Conservation (phyloP, 768 basidiomycete genomes). For the Strobilomyces confusus region DNA sequence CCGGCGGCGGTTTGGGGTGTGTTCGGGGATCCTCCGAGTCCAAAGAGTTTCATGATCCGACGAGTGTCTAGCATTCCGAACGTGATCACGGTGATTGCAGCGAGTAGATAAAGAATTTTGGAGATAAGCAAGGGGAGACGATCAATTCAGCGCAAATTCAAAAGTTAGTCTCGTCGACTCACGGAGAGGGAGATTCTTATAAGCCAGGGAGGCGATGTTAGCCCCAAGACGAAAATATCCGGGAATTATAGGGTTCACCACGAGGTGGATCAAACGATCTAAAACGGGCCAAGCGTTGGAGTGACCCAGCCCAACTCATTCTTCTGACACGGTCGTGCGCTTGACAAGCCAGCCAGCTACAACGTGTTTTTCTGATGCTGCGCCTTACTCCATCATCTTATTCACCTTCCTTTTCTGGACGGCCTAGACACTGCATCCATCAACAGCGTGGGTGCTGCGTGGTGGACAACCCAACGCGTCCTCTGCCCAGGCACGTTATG, state of each 20-base stretch:
- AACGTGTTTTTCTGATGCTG: constrained; percentile 24
- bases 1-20: constrained; percentile 20
- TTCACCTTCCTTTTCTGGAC: constrained; percentile 26
- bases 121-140: constrained; percentile 6
- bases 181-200: constrained; percentile 22
- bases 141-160: constrained; percentile 11
- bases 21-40: constrained; percentile 27
- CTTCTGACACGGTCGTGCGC: neutral
- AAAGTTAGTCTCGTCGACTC: constrained; percentile 15
- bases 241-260: constrained; percentile 16
- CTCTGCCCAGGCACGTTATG: neutral
- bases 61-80: constrained; percentile 32
- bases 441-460: constrained; percentile 22
- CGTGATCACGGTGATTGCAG: constrained; percentile 16
- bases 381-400: constrained; percentile 21
- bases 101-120: constrained; percentile 29
- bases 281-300: neutral
- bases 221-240: constrained; percentile 14
- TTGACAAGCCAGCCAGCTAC: constrained; percentile 14
- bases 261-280: constrained; percentile 12
- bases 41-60: constrained; percentile 31
- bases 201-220: constrained; percentile 28
- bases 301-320: constrained; percentile 12
- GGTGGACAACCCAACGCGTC: constrained; percentile 9
- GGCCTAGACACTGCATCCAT: constrained; percentile 6